Percentiles rank a stretch among this genome's conserved stretches.
Conservation (phyloP, 768 basidiomycete species). For the Lactarius hengduanensis region DNA sequence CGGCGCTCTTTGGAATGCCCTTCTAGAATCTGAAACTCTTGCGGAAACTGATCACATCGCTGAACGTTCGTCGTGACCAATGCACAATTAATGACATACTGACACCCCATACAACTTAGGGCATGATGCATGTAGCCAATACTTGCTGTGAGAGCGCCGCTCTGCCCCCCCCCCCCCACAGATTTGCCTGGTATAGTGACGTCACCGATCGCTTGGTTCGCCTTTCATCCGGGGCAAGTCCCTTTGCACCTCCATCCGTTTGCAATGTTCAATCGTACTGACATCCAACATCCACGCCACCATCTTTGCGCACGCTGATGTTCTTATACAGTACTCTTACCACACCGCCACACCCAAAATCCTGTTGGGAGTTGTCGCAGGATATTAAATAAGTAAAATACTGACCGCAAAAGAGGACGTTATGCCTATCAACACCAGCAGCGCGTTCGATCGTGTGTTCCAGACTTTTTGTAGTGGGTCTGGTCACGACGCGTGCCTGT, state of each 20-base stretch:
- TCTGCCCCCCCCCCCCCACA: conserved; percentile 54
- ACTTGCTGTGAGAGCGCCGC: conserved; percentile 55
- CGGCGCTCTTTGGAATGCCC: not conserved
- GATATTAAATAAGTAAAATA: not conserved
- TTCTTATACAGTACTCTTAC: conserved; percentile 51
- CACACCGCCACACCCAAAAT: conserved; percentile 44
- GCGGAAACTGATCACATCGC: not conserved
- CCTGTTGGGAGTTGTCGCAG: conserved; percentile 35
- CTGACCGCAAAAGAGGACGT: not conserved
- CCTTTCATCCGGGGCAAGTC: not conserved
- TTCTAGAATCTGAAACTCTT: not conserved
- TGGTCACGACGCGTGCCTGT: not conserved
- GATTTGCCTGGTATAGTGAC: conserved; percentile 61
- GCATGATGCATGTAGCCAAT: not conserved
- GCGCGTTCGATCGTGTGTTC: not conserved
- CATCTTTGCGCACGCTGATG: conserved; percentile 82
- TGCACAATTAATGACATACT: not conserved
- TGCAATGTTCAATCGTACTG: too few relatives aligned
- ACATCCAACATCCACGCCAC: conserved; percentile 66
- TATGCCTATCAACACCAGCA: not conserved
- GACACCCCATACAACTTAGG: not conserved
- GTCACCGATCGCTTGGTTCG: conserved; percentile 49
- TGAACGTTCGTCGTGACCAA: conserved; percentile 5
- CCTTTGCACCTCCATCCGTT: too few relatives aligned
- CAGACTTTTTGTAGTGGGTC: not conserved